Base-by-base conservation (phyloP, 177 flowering plant genomes). In the Vitis hybrid region DNA sequence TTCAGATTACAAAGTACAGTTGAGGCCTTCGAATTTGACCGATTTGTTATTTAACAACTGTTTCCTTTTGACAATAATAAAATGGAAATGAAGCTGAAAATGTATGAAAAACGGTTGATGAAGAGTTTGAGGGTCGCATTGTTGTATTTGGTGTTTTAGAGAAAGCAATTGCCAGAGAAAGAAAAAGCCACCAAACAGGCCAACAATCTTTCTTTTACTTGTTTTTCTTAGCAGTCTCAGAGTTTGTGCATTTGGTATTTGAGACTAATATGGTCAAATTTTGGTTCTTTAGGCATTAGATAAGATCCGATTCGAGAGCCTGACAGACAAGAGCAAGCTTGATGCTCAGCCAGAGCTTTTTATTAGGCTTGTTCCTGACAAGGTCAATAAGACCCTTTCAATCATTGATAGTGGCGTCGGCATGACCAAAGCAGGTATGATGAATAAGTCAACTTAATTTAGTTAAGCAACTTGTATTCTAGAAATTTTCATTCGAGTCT, bases 311-410 rank as follows among this genome's bases (percentile, higher is more conserved):
- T 78, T 74, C 13, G 81, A 78, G 68, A 68, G 78, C 65, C 54
- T 78, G 34, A 76, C 75, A 1, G 79, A 76, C 58, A 76, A 76
- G 73, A 72, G 72, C 73, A 76, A 72, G 70, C 70, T 74, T 2
- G 77, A 78, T 52, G 45, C 70, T 34, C 81, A 78, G 55, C 78
- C 81, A 0, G 81, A 78, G 73, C 73, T 78, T 13, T 78, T 78
- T 31, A 74, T 78, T 59, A 59, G 71, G 50, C 15, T 78, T 54
- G 61, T 78, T 3, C 81, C 78, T 12, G 81, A 78, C 60, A 78
- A 78, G 66, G 66, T 50, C 45, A 78, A 71, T 63, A 74, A 71
- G 63, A 59, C 81, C n/a, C 64, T 78, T 3, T 61, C 81, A 0
- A 74, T 78, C 39, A 71, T 78, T 39, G 81, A 78, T 16, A 78